Base-by-base conservation (phyloP, 495 filamentous ascomycete genomes). In the Penicillium odoratum region DNA sequence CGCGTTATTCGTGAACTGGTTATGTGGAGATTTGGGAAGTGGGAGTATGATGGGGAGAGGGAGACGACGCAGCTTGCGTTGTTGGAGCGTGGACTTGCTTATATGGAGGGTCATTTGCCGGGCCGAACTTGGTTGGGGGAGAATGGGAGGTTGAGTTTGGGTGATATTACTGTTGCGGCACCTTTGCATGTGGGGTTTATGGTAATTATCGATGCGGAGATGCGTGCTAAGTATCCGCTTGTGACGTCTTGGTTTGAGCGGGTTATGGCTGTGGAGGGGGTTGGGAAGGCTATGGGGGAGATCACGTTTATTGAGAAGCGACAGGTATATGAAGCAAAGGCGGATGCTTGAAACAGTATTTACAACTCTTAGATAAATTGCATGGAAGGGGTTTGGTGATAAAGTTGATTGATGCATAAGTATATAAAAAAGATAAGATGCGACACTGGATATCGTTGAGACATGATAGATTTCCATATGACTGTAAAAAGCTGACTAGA, bases 241-340 rank as follows among this genome's bases (percentile, higher is more conserved):
- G 56, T 74, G 2, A 65, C 81, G 31, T 71, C 57, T 0, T 85
- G 79, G 69, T 70, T 78, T 57, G 65, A 78, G 62, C 63, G 71
- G 10, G 62, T 75, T 4, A 56, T 77, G 21, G 74, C 66, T 49
- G 63, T 71, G 2, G 75, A 81, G 7, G 81, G 76, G 51, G 66
- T 84, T 50, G 81, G 76, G 75, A 62, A 78, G 73, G 67, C 75
- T 6, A 78, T 82, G 68, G 78, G 77, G 0, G 73, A 75, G 59
- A 60, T 79, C 50, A 62, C 58, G 48, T 64, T 78, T n/a, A 60
- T 77, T 31, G 76, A 83, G 70, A 78, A 75, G 68, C 64, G 73
- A 8, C 42, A 65, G 56, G 36, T 49, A 42, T 55, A 60, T 21
- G 28, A 61, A 52, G 59, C 54, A 33, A 65, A 56, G 42, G 43